Conservation (phyloP, 1,284 basidiomycete genomes). For the Paramarasmius palmivorus region DNA sequence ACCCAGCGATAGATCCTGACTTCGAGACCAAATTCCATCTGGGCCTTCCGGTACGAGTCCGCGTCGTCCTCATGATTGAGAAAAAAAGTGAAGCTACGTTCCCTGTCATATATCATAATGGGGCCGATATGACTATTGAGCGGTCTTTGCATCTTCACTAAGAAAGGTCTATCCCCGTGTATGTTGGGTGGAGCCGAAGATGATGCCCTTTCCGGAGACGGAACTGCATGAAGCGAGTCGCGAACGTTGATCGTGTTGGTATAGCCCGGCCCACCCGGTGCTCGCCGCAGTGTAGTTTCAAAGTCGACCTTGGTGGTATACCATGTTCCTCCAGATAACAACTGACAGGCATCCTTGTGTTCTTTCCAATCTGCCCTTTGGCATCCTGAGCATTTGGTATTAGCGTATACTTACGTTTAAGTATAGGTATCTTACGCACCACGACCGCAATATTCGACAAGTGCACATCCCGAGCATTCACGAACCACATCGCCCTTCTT, state of each 20-base stretch:
- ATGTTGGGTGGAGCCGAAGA: conserved; percentile 34
- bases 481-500: conserved; percentile 27
- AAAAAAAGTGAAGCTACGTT: conserved; percentile 35
- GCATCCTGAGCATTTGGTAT: not conserved
- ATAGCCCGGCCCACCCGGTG: too few species aligned
- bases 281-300: not conserved
- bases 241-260: not conserved
- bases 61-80: conserved; percentile 22
- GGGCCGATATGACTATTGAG: conserved; percentile 11
- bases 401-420: not conserved
- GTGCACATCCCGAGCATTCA: conserved; percentile 37
- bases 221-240: too few species aligned
- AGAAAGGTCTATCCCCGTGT: conserved; percentile 35
- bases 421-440: conserved; percentile 20
- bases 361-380: conserved; percentile 37
- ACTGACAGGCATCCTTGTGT: conserved; percentile 38
- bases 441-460: conserved; percentile 37
- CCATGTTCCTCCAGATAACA: conserved; percentile 42
- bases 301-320: conserved; percentile 27
- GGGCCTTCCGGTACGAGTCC: conserved; percentile 19
- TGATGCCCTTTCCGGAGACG: too few species aligned
- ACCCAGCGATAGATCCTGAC: conserved; percentile 34
- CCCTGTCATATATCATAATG: conserved; percentile 42
- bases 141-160: conserved; percentile 41
- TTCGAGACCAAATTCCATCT: conserved; percentile 16